Conservation (phyloP, 176 grass and related monocot species). For the Raddia guianensis region DNA sequence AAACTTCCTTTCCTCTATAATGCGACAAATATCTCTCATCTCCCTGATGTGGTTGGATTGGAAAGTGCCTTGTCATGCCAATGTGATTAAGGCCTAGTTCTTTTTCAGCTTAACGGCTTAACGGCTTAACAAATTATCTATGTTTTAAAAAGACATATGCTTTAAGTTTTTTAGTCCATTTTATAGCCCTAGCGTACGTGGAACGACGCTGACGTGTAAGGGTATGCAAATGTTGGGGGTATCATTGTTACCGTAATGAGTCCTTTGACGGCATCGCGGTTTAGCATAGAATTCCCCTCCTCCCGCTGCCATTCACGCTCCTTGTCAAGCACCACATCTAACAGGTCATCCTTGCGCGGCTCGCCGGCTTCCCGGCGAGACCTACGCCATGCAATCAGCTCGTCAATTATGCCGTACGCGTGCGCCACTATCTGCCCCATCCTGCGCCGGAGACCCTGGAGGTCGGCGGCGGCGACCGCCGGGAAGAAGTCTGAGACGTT, state of each 20-base stretch:
- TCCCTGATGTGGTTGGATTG: too few relatives aligned
- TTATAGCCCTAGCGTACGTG: too few relatives aligned
- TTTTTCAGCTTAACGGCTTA: too few relatives aligned
- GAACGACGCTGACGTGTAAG: too few relatives aligned
- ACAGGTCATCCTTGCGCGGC: conserved; percentile 26
- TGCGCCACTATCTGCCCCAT: not conserved
- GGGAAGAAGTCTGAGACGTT: conserved; percentile 54
- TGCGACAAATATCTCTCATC: too few relatives aligned
- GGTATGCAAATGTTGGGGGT: too few relatives aligned
- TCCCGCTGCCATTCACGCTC: not conserved
- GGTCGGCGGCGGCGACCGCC: conserved; percentile 29
- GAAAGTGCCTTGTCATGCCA: too few relatives aligned
- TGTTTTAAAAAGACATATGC: too few relatives aligned
- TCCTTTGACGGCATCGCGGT: not conserved
- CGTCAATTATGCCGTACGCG: conserved; percentile 25
- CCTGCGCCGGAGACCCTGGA: conserved; percentile 31
- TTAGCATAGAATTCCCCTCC: not conserved
- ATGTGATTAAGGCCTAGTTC: too few relatives aligned
- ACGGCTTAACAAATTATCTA: too few relatives aligned
- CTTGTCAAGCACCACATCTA: conserved; percentile 37
- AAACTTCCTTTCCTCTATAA: too few relatives aligned
- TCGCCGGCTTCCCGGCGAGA: conserved; percentile 7
- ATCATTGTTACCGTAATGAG: conserved; percentile 17
- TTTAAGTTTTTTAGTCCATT: too few relatives aligned
- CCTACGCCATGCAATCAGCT: conserved; percentile 26